Evolutionary conservation across 495 filamentous ascomycete genomes (phyloP).

Genomic region (Podospora anserina): DNA sequence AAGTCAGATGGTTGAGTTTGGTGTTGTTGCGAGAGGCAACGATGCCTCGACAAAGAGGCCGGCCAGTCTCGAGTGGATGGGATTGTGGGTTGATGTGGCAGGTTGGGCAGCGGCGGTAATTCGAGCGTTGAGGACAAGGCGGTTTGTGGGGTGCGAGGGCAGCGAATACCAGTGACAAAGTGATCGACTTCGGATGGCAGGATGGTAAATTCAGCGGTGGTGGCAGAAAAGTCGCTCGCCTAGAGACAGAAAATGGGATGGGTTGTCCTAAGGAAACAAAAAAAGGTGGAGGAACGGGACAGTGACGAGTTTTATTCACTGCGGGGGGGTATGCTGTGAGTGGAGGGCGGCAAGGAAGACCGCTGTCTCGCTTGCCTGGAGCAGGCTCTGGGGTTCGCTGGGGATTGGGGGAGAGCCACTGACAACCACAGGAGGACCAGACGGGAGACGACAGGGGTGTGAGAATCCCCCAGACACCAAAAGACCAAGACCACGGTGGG

Average conservation of each 20-base stretch:
- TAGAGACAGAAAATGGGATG: constrained; percentile 28
- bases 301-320: constrained; percentile 40
- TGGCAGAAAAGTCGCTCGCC: constrained; percentile 17
- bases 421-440: constrained; percentile 16
- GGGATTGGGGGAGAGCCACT: constrained; percentile 15
- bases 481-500: neutral
- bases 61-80: constrained; percentile 23
- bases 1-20: constrained; percentile 3
- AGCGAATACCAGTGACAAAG: neutral
- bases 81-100: constrained; percentile 9
- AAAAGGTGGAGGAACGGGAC: constrained; percentile 33
- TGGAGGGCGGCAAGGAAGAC: constrained; percentile 31
- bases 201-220: constrained; percentile 14
- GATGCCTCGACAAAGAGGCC: constrained; percentile 30
- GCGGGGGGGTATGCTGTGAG: constrained; percentile 31
- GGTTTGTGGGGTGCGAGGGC: constrained; percentile 15
- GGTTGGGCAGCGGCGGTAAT: constrained; percentile 5
- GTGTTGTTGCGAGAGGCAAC: constrained; percentile 28
- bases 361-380: constrained; percentile 21
- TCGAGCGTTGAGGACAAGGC: neutral
- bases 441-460: constrained; percentile 12
- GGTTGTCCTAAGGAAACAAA: constrained; percentile 28
- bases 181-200: neutral
- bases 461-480: constrained; percentile 6
- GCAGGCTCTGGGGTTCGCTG: constrained; percentile 9